Base-by-base conservation (phyloP, 208 protist genomes). In the Trypanosomatidae sp. region DNA sequence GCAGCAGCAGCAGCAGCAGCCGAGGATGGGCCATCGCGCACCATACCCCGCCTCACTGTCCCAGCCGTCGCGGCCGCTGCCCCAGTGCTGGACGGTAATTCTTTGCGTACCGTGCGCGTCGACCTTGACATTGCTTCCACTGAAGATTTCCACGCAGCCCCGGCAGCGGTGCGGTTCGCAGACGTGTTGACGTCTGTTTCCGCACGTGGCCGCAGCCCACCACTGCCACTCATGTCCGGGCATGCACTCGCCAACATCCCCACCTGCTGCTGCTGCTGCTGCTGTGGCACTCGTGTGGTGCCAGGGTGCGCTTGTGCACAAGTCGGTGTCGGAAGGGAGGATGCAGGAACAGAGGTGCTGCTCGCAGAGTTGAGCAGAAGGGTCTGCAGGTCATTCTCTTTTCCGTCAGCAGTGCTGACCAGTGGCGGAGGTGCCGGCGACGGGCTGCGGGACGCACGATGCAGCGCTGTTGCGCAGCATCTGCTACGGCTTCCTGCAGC, bases 341-440 rank as follows among this genome's bases (percentile, higher is more conserved):
- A 36, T 19, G 25, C 25, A 41, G 33, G 56, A 17, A 12, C 30
- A 41, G 30, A 19, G 62, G 39, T 8, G 62, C 62, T 44, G 62
- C 33, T 47, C 10, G 4, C 17, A 15, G 62, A 55, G 22, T 49
- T 22, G 19, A 66, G 12, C 15, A n/a, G 15, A 15, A 2, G n/a
- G 19, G 43, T 13, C 41, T 22, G 62, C 19, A 33, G 64, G 13
- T 17, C 44, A 6, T 50, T 68, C 28, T 50, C 64, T n/a, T 53
- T 68, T 19, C 17, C 44, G 9, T 8, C 12, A 3, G 28, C 22
- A 10, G 44, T 28, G 44, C 9, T 15, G 43, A 28, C 44, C 30
- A 49, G 47, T n/a, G 66, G 46, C 25, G 6, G n/a, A 13, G 66
- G 66, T 33, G 46, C 25, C 49, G 66, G 66, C 49, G 66, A 69